Evolutionary conservation across 805 yeast species (phyloP).

Genomic region (Candida manassasensis): DNA sequence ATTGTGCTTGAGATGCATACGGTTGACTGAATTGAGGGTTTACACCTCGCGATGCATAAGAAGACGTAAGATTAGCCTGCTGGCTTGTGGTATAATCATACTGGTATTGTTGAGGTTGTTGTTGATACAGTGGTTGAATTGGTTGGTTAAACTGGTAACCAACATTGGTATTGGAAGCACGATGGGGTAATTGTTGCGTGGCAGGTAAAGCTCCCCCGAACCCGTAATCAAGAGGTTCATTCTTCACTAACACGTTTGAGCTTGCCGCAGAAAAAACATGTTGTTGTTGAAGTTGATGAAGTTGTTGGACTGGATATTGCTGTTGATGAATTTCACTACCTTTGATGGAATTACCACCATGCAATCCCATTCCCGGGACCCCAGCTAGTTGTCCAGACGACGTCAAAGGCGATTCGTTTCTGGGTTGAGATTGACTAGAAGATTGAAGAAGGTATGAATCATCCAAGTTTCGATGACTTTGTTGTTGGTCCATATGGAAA

Average conservation of each 20-base stretch:
- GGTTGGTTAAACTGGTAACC: conserved; percentile 4
- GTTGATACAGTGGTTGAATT: conserved; percentile 7
- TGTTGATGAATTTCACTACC: conserved; percentile 5
- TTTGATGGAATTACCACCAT: not conserved
- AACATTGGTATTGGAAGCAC: conserved; percentile 1
- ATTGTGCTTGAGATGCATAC: conserved; percentile 2
- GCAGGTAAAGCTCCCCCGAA: not conserved
- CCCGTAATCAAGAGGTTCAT: conserved; percentile 3
- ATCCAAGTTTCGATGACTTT: conserved; percentile 3
- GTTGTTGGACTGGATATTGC: conserved; percentile 4
- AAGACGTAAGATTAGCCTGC: conserved; percentile 2
- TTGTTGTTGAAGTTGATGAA: conserved; percentile 9
- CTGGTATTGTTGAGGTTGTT: conserved; percentile 4
- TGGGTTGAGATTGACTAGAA: not conserved
- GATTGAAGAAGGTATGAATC: conserved; percentile 4
- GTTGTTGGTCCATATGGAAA: conserved; percentile 5
- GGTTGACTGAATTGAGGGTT: conserved; percentile 4
- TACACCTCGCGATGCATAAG: conserved; percentile 1
- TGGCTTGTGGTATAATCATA: conserved; percentile 2
- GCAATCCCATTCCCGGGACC: not conserved
- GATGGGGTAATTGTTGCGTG: conserved; percentile 4
- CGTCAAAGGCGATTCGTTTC: not conserved
- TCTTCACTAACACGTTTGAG: not conserved
- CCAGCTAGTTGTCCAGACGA: not conserved
- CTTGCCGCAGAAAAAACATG: conserved; percentile 3